Conservation (phyloP, 352 stramenopile species). For the Peronospora farinosa region DNA sequence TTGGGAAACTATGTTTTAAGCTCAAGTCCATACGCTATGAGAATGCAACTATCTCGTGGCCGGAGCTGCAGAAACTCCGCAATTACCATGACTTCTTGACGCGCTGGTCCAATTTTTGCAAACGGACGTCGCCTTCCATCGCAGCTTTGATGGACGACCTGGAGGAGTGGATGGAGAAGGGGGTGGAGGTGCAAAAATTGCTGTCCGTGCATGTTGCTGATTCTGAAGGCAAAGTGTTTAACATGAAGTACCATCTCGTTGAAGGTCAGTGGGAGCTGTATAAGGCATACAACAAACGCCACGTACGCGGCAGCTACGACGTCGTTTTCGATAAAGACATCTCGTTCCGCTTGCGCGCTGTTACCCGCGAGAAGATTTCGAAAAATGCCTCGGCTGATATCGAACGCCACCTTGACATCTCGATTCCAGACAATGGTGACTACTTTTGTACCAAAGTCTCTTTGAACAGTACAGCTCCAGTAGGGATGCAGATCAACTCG, state of each 20-base stretch:
- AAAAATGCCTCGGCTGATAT: slow-evolving; percentile 12
- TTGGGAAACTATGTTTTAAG: slow-evolving; percentile 33
- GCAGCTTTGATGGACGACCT: slow-evolving; percentile 26
- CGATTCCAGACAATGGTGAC: slow-evolving; percentile 8
- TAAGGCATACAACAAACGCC: slow-evolving; percentile 6
- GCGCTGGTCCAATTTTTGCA: slow-evolving; percentile 35
- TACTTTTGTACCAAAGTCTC: slow-evolving; percentile 25
- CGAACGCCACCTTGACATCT: slow-evolving; percentile 22
- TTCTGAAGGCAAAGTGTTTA: slow-evolving; percentile 11
- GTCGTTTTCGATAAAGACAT: slow-evolving; percentile 28
- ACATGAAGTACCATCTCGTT: slow-evolving; percentile 39
- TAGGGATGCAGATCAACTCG: slow-evolving; percentile 22
- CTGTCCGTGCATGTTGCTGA: slow-evolving; percentile 26
- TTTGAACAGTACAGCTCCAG: slow-evolving; percentile 11
- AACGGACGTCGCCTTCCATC: slow-evolving; percentile 16
- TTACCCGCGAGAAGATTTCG: slow-evolving; percentile 15
- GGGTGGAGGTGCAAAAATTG: slow-evolving; percentile 2
- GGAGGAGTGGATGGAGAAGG: slow-evolving; percentile 21
- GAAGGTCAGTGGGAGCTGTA: slow-evolving; percentile 30
- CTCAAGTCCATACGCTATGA: slow-evolving; percentile 21
- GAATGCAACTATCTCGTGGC: slow-evolving; percentile 23
- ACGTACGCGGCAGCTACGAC: slow-evolving; percentile 27
- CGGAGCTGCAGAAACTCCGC: slow-evolving; percentile 27
- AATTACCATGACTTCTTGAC: slow-evolving; percentile 23
- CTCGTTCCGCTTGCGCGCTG: slow-evolving; percentile 31